Evolutionary conservation across 345 rosid genomes (phyloP), one percentile per base, ranked within the genome.

Genomic region (Melaleuca alternifolia): DNA sequence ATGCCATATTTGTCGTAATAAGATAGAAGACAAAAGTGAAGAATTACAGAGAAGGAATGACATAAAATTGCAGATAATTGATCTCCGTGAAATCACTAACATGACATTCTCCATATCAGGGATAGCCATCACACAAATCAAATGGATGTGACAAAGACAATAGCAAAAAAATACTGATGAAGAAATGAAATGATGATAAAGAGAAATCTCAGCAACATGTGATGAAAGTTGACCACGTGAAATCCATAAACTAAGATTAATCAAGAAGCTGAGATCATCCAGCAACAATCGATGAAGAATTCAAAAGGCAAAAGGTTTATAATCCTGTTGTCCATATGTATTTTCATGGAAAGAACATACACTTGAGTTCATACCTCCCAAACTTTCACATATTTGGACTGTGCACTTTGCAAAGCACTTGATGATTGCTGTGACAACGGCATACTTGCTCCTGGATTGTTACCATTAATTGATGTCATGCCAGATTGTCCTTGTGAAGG

Each of bases 371-470:
- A 90, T 92, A 95, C 99, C 98, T 97, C 99, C 99, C 99, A 97
- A 86, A 97, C 95, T 92, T 92, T 97, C 18, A 96, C 92, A 89
- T 97, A 96, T 94, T 96, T 96, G 86, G 97, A 92, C 86, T 95
- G 97, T 51, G 95, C 87, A 86, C 94, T 54, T 88, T 94, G 99
- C 93, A 94, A 44, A 87, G 95, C 90, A 85, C 92, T 92, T 53
- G 98, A 87, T 26, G 97, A 89, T 88, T 91, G 97, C 88, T 96
- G 99, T 52, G 98, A 89, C 92, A 96, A 85, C 33, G 93, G 90
- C 93, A 94, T 92, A 90, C 89, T 96, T 84, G 93, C 91, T 65
- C 94, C 95, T 87, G 96, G 90, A 90, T 89, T 92, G 88, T 89
- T 90, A 79, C 90, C 93, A 87, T 93, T 92, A 87, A 97, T 92